Evolutionary conservation across 2,329 filamentous ascomycete genomes (phyloP), one percentile per base, ranked within the genome.

Genomic region (Cercospora sesami): DNA sequence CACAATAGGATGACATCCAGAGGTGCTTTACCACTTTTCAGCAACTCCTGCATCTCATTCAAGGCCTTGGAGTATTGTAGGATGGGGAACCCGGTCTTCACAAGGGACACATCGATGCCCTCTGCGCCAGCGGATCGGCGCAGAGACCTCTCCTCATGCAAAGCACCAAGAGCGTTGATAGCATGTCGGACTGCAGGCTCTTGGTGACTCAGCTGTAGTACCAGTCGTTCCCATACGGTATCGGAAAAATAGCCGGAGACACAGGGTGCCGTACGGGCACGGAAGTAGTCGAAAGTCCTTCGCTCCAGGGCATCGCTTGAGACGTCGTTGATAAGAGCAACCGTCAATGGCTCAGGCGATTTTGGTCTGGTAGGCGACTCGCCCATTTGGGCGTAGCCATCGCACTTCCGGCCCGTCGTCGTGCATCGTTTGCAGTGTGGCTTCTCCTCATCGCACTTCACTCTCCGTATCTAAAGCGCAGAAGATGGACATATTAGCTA

Each of bases 361-460:
- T 63, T 65, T 26, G 64, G 45, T 66, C 59, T 59, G 59, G 65
- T 39, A n/a, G 60, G 45, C 30, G 63, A 65, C 12, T 72, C 68
- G 33, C 66, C 63, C 48, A 65, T 67, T 12, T 64, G 51, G 21
- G 68, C 72, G 64, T 88, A 87, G 67, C 86, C 86, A 73, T 88
- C 86, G 73, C 86, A 88, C 71, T 81, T 83, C 63, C 86, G 81
- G 12, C 86, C 85, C 3, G 86, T 87, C 65, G 83, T 84, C 36
- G 81, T 81, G 72, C 86, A 88, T 66, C 84, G 82, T 39, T 81
- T 76, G 71, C 86, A 88, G 45, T 76, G 78, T 1, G 86, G 86
- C 65, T 84, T 86, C 18, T 76, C 78, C 76, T 87, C 86, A 69
- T 86, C 85, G 74, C 86, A 88, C 74, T 87, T 87, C 63, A 87